Percentiles rank a stretch among this genome's conserved stretches.
These are phyloP conservation scores for Rhynchospora pubera DNA, from an alignment of 176 grass and related monocot genomes.

Conservation along the genomic window DNA sequence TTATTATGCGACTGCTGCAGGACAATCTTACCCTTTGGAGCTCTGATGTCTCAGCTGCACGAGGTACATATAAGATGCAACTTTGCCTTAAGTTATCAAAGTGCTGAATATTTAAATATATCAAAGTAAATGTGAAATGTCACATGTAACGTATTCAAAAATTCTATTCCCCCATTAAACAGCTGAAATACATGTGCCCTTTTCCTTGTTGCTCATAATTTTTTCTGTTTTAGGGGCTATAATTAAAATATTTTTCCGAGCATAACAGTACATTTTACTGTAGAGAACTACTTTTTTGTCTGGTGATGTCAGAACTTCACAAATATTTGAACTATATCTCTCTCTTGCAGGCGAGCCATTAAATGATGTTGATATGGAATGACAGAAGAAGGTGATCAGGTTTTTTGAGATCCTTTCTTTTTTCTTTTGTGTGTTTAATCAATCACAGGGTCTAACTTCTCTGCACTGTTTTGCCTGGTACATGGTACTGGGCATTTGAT, in stretches of 20 bases:
- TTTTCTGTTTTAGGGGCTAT: not conserved
- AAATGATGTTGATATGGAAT: slow-evolving; percentile 10
- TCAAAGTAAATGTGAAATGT: too few relatives aligned
- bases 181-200: not conserved
- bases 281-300: not conserved
- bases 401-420: not conserved
- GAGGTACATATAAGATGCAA: slow-evolving; percentile 4
- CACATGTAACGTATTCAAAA: too few relatives aligned
- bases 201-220: not conserved
- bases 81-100: not conserved
- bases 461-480: not conserved
- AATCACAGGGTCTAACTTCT: not conserved
- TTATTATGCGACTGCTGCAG: slow-evolving; percentile 68
- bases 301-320: not conserved
- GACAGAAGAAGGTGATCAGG: not conserved
- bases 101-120: not conserved
- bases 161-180: not conserved
- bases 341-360: not conserved
- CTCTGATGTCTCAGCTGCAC: slow-evolving; percentile 29
- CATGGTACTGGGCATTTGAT: not conserved
- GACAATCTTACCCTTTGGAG: slow-evolving; percentile 68
- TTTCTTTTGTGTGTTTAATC: not conserved
- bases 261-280: not conserved
- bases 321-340: not conserved
- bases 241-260: not conserved